Evolutionary conservation across 768 basidiomycete species (phyloP).

Genomic region (Dioszegia hungarica): DNA sequence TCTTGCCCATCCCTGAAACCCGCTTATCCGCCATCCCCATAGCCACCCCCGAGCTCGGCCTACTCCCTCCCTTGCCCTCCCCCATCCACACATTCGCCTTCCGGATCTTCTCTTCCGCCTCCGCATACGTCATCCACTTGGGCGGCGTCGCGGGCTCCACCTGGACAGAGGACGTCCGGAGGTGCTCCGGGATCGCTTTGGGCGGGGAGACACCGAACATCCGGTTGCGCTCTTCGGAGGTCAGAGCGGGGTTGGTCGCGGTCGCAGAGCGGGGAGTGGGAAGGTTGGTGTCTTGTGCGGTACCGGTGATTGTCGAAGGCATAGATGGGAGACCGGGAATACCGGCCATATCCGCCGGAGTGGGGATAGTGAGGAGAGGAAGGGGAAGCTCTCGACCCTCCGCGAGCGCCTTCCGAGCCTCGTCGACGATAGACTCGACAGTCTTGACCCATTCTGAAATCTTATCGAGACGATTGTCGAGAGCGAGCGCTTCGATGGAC

Average conservation of each 20-base stretch:
- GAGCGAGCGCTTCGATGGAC: slow-evolving; percentile 24
- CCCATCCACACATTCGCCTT: slow-evolving; percentile 24
- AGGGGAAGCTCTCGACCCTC: slow-evolving; percentile 41
- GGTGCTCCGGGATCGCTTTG: slow-evolving; percentile 26
- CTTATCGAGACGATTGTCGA: slow-evolving; percentile 14
- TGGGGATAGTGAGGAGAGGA: slow-evolving; percentile 21
- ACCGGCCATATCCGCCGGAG: slow-evolving; percentile 1
- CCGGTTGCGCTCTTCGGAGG: neutral
- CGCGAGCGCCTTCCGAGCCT: slow-evolving; percentile 39
- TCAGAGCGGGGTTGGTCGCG: too few relatives aligned
- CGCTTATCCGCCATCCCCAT: slow-evolving; percentile 6
- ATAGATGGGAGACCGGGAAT: neutral
- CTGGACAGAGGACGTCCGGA: slow-evolving; percentile 29
- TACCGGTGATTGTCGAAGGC: neutral
- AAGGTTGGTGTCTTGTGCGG: neutral
- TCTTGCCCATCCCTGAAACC: slow-evolving; percentile 26
- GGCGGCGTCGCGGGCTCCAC: slow-evolving; percentile 44
- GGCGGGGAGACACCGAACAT: slow-evolving; percentile 29
- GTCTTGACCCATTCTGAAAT: slow-evolving; percentile 18
- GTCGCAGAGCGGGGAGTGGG: neutral
- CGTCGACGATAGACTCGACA: slow-evolving; percentile 36
- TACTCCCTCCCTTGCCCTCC: neutral
- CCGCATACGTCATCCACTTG: slow-evolving; percentile 36
- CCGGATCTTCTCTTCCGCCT: slow-evolving; percentile 27
- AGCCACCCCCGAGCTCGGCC: slow-evolving; percentile 3